phyloP scores from a whole-genome alignment of 2,329 filamentous ascomycete genomes.

The Ophiosphaerella korrae region DNA sequence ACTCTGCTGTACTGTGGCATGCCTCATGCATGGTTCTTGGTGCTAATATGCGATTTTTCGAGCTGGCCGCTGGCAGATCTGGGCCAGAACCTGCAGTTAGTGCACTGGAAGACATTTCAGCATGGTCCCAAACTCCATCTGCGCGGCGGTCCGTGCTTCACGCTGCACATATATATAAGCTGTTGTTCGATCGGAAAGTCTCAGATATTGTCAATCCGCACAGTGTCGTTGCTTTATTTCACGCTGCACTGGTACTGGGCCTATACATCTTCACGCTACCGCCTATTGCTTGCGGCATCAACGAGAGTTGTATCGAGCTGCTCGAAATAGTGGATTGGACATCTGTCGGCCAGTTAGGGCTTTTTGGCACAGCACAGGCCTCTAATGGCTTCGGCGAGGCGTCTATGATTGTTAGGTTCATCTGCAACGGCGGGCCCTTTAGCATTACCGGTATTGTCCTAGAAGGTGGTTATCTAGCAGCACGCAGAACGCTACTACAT shows the following conservation, averaged over 20 bases:
- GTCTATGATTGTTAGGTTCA: slow-evolving; percentile 49
- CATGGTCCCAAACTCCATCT: slow-evolving; percentile 58
- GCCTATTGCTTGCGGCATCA: slow-evolving; percentile 37
- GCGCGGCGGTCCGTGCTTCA: slow-evolving; percentile 58
- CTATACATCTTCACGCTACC: slow-evolving; percentile 58
- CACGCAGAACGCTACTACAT: slow-evolving; percentile 57
- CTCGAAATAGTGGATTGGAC: slow-evolving; percentile 59
- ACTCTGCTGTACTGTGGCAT: slow-evolving; percentile 59
- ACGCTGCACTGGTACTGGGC: slow-evolving; percentile 57
- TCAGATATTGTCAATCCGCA: slow-evolving; percentile 60
- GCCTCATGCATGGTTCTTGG: slow-evolving; percentile 59
- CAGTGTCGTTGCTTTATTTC: slow-evolving; percentile 57
- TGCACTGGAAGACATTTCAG: slow-evolving; percentile 57
- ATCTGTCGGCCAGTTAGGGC: slow-evolving; percentile 52
- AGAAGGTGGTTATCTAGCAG: slow-evolving; percentile 57
- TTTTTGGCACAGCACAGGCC: slow-evolving; percentile 43
- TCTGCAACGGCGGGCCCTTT: slow-evolving; percentile 55
- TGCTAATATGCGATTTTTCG: slow-evolving; percentile 59
- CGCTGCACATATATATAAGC: slow-evolving; percentile 58
- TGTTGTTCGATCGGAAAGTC: slow-evolving; percentile 58
- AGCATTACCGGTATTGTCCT: slow-evolving; percentile 56
- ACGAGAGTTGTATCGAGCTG: slow-evolving; percentile 50
- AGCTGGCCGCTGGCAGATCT: slow-evolving; percentile 57
- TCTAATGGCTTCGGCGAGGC: slow-evolving; percentile 34
- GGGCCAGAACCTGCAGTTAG: slow-evolving; percentile 54